Evolutionary conservation across 1,284 basidiomycete genomes (phyloP).

Genomic region (Trametes sp.): DNA sequence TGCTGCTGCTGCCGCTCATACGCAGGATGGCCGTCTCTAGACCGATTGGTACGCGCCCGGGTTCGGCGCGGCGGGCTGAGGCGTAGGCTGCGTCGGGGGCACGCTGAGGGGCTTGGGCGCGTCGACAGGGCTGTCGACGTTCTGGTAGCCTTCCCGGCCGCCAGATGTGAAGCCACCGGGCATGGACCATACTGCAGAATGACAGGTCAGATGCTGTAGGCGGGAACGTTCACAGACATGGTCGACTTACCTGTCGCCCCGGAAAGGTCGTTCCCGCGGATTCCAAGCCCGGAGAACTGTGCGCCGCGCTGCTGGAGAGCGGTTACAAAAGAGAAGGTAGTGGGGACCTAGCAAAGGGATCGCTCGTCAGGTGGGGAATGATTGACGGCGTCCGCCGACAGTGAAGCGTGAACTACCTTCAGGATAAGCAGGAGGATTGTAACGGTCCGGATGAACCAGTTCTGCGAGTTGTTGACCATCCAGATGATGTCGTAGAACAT

Average conservation of each 20-base stretch:
- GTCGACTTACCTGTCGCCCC: slow-evolving; percentile 67
- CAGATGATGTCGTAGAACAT: slow-evolving; percentile 75
- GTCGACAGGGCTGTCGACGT: slow-evolving; percentile 68
- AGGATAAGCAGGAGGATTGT: slow-evolving; percentile 67
- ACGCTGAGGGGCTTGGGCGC: slow-evolving; percentile 43
- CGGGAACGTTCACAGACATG: no score
- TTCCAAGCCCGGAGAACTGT: slow-evolving; percentile 64
- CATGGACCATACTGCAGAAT: slow-evolving; percentile 79
- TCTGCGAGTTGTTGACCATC: slow-evolving; percentile 63
- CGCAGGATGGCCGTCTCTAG: slow-evolving; percentile 32
- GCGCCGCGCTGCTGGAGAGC: slow-evolving; percentile 69
- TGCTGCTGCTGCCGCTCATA: background rate
- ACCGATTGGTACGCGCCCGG: slow-evolving; percentile 64
- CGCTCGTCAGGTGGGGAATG: background rate
- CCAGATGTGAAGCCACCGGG: slow-evolving; percentile 75
- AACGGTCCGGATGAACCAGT: slow-evolving; percentile 62
- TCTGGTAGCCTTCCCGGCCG: slow-evolving; percentile 74
- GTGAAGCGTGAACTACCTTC: slow-evolving; percentile 63
- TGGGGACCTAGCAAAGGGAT: slow-evolving; percentile 67
- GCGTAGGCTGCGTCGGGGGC: slow-evolving; percentile 35
- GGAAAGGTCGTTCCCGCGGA: slow-evolving; percentile 58
- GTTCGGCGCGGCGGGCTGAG: slow-evolving; percentile 31
- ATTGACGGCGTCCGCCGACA: background rate
- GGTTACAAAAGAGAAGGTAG: slow-evolving; percentile 61
- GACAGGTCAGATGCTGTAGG: background rate